Evolutionary conservation across 2,329 filamentous ascomycete genomes (phyloP).

Genomic region (Zelopaecilomyces penicillatus): DNA sequence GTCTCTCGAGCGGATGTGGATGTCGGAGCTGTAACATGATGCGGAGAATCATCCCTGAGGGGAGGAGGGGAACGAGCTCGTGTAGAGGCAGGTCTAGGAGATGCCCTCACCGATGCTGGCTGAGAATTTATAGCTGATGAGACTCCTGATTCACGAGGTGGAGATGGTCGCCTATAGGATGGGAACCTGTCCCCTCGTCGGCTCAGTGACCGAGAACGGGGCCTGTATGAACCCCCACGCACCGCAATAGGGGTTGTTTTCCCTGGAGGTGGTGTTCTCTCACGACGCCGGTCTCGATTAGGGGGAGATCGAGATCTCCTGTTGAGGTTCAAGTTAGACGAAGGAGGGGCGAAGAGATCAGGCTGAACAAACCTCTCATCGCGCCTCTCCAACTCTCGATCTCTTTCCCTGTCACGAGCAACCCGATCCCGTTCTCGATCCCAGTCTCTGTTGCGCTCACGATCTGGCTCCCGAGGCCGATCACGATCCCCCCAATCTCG

Average conservation of each 20-base stretch:
- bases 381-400: conserved; percentile 30
- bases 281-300: conserved; percentile 37
- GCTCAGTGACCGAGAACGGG: conserved; percentile 43
- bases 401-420: conserved; percentile 15
- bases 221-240: conserved; percentile 39
- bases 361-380: conserved; percentile 29
- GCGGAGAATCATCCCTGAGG: conserved; percentile 34
- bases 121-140: conserved; percentile 44
- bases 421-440: conserved; percentile 20
- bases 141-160: conserved; percentile 39
- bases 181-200: conserved; percentile 38
- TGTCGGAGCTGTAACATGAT: conserved; percentile 15
- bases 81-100: conserved; percentile 40
- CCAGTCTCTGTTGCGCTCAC: conserved; percentile 24
- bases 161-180: conserved; percentile 39
- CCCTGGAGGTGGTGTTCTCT: conserved; percentile 20
- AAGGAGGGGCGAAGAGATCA: background rate
- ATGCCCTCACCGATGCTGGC: conserved; percentile 42
- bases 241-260: conserved; percentile 20
- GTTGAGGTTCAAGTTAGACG: conserved; percentile 24
- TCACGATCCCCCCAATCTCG: conserved; percentile 31
- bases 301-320: conserved; percentile 48
- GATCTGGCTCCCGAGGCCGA: conserved; percentile 22
- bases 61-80: conserved; percentile 39
- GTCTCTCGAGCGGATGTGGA: conserved; percentile 19